These are phyloP conservation scores for Arbutus unedo DNA, from an alignment of 148 eudicot species.

Conservation along the genomic window DNA sequence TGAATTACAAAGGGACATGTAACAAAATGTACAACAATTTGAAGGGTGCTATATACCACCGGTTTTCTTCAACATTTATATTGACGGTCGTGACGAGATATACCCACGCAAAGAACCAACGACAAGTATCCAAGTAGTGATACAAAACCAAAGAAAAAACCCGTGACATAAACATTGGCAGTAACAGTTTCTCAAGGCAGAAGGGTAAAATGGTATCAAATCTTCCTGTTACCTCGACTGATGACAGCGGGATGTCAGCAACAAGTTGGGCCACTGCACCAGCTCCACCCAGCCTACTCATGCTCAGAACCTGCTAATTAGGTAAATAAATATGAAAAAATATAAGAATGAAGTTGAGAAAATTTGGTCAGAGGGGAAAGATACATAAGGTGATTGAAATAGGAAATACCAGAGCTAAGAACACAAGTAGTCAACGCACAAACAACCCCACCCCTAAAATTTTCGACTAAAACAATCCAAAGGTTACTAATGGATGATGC, in stretches of 20 bases:
- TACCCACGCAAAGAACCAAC: neutral
- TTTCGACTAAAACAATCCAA: neutral
- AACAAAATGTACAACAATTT: neutral
- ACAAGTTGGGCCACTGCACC: constrained; percentile 78
- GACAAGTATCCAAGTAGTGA: neutral
- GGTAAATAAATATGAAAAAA: neutral
- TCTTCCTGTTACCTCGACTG: constrained; percentile 36
- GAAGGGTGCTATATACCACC: neutral
- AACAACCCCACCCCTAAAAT: neutral
- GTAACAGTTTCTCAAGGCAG: neutral
- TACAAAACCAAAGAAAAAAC: neutral
- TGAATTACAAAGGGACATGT: neutral
- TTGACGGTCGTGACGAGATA: neutral
- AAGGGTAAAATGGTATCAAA: neutral
- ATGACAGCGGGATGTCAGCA: constrained; percentile 58
- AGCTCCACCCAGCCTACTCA: constrained; percentile 55
- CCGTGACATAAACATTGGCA: neutral
- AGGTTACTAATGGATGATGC: neutral
- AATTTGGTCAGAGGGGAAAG: neutral
- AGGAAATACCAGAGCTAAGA: neutral
- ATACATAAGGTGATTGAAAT: neutral
- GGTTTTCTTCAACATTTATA: neutral
- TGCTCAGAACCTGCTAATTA: constrained; percentile 33
- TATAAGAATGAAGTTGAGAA: neutral
- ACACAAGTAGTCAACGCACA: neutral